Conservation (phyloP, 2,329 filamentous ascomycete species). For the Clarireedia sp. region DNA sequence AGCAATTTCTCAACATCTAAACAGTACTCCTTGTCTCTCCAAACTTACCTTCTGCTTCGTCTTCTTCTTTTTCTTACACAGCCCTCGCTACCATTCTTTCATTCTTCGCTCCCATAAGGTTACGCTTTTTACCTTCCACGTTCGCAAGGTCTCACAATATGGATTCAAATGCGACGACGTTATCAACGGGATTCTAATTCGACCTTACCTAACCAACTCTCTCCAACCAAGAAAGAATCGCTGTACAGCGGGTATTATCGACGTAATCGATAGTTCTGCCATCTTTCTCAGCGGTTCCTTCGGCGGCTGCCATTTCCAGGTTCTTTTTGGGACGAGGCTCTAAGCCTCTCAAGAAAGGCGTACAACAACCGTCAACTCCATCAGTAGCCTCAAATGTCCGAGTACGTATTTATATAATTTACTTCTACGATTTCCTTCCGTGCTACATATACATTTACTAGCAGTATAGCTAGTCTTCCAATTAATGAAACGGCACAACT, state of each 20-base stretch:
- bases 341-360: slow-evolving; percentile 3
- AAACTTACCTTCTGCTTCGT: too few relatives aligned
- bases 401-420: neutral
- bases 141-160: too few relatives aligned
- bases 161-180: neutral
- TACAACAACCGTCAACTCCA: neutral
- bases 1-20: too few relatives aligned
- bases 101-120: too few relatives aligned
- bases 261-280: neutral
- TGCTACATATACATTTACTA: neutral
- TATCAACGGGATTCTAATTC: neutral
- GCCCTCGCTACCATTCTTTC: too few relatives aligned
- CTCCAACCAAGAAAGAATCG: neutral
- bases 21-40: too few relatives aligned
- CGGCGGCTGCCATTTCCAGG: neutral
- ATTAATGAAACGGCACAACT: neutral
- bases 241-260: too few relatives aligned
- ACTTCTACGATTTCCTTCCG: neutral
- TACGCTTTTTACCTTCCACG: too few relatives aligned
- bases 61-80: too few relatives aligned
- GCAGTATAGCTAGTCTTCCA: neutral
- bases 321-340: slow-evolving; percentile 7
- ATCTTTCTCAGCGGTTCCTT: neutral
- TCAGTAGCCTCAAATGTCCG: slow-evolving; percentile 4
- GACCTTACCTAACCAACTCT: neutral